phyloP scores from a whole-genome alignment of 1,284 basidiomycete species.

The Fereydounia khargensis region DNA sequence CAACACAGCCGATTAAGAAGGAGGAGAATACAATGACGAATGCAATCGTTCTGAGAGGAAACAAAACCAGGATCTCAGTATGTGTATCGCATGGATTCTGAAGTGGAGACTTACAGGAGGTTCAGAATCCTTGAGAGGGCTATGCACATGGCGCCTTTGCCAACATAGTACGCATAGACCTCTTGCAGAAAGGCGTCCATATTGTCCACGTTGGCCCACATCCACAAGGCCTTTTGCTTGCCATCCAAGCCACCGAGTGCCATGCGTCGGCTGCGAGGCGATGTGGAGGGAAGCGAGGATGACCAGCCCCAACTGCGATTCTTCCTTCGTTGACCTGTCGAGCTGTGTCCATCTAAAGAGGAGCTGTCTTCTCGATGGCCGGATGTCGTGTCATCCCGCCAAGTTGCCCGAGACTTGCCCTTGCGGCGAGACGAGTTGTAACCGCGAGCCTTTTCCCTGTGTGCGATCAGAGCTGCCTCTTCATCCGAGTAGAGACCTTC shows the following conservation, averaged over 20 bases:
- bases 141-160: conserved; percentile 93
- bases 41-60: conserved; percentile 73
- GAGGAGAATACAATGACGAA: conserved; percentile 97
- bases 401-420: neutral
- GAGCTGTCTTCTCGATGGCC: neutral
- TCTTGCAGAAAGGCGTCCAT: conserved; percentile 92
- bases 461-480: conserved; percentile 17
- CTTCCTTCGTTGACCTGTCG: neutral
- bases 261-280: conserved; percentile 7
- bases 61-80: neutral
- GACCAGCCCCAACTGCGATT: conserved; percentile 7
- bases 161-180: conserved; percentile 91
- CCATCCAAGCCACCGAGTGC: conserved; percentile 20
- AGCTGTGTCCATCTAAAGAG: neutral
- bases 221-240: conserved; percentile 73
- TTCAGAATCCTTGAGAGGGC: conserved; percentile 81
- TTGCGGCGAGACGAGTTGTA: neutral
- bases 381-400: no score
- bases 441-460: neutral
- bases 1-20: conserved; percentile 89
- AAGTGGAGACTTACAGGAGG: conserved; percentile 71
- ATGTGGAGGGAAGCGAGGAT: conserved; percentile 5
- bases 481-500: conserved; percentile 27
- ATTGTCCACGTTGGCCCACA: conserved; percentile 97
- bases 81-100: neutral